Evolutionary conservation across 2,329 filamentous ascomycete genomes (phyloP), one percentile per base, ranked within the genome.

Genomic region (Chaetomium globosum): DNA sequence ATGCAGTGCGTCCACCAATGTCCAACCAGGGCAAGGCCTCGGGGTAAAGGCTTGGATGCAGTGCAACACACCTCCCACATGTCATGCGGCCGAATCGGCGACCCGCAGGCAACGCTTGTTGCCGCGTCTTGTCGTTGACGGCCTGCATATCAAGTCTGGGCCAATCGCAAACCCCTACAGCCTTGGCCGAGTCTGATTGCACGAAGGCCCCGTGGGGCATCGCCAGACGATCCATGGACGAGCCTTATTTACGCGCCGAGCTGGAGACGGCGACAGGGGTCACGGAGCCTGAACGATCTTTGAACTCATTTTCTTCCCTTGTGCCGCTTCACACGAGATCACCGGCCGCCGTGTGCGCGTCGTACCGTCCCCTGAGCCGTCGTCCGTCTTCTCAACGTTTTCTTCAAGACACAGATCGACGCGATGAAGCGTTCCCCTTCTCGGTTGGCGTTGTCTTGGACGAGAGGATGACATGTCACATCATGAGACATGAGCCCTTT

Each of bases 221-320:
- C 73, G 73, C 71, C 70, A 74, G 72, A 71, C 76, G 74, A 76
- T 77, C 82, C 81, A 83, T 75, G 79, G 76, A 77, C 75, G 78
- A 78, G 76, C 77, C 77, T 77, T 76, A 74, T 77, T 81, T 85
- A 85, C 79, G 82, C 83, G 83, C 83, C 82, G 74, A 68, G 73
- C 73, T 70, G 69, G 71, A 73, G 63, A 70, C 70, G 69, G 75
- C 70, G 74, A 75, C 80, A 79, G 75, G 80, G 79, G 77, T 79
- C 70, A 66, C 64, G 61, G 54, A 51, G 66, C 61, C 61, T 63
- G 39, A 30, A 10, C 59, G 58, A 63, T 68, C 53, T 59, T 59
- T 39, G 57, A 62, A 48, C 31, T 59, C 65, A 10, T 33, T 43
- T 58, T 62, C 63, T 62, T 68, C 65, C 71, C 67, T 51, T 62